These are phyloP conservation scores for Dillenia suffruticosa DNA, from an alignment of 164 flowering plant species.

Conservation along the genomic window DNA sequence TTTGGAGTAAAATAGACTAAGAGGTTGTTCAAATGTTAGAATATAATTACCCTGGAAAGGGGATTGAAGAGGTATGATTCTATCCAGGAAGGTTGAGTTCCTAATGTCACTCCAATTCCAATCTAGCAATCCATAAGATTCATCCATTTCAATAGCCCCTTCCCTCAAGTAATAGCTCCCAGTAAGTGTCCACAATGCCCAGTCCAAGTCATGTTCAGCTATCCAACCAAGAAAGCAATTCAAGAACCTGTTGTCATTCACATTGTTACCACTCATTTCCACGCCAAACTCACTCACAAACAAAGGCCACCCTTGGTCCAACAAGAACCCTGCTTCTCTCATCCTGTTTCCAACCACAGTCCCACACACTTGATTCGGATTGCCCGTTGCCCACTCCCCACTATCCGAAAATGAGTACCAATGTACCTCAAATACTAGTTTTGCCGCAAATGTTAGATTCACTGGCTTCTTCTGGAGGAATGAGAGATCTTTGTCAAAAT, in stretches of 20 bases:
- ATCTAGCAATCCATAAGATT: constrained; percentile 51
- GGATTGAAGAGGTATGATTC: constrained; percentile 48
- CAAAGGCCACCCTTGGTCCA: constrained; percentile 67
- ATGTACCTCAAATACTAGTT: constrained; percentile 67
- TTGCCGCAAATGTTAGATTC: constrained; percentile 46
- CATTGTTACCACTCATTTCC: constrained; percentile 63
- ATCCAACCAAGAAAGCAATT: constrained; percentile 65
- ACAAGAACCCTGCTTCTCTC: constrained; percentile 43
- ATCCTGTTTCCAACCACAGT: constrained; percentile 27
- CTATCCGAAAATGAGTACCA: constrained; percentile 73
- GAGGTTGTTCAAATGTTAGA: background rate
- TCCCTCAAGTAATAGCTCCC: constrained; percentile 78
- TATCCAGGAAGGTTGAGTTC: constrained; percentile 46
- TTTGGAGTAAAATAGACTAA: too few species aligned
- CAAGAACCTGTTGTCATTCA: constrained; percentile 71
- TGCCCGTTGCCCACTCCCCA: constrained; percentile 45
- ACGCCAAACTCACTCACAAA: constrained; percentile 78
- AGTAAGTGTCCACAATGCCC: constrained; percentile 69
- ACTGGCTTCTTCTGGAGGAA: constrained; percentile 42
- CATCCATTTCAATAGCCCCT: constrained; percentile 57
- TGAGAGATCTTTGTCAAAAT: constrained; percentile 53
- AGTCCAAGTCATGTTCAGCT: constrained; percentile 76
- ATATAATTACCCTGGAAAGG: constrained; percentile 55
- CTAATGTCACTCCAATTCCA: constrained; percentile 53
- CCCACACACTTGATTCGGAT: constrained; percentile 70